Conservation (phyloP, 225 moss, liverwort and hornwort species). For the Bryum argenteum region DNA sequence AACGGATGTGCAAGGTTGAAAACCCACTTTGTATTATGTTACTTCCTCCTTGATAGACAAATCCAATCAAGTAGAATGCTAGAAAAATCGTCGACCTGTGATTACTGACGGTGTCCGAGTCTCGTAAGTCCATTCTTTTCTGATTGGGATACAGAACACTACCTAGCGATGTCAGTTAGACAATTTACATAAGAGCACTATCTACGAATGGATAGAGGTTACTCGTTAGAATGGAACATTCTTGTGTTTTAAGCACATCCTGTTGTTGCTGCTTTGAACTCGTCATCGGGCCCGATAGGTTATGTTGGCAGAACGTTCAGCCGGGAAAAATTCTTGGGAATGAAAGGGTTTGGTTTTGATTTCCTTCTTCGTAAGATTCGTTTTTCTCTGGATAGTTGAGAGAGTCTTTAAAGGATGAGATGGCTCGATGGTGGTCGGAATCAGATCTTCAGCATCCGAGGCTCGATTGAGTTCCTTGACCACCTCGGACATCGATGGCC, state of each 20-base stretch:
- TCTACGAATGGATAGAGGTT: too few species aligned
- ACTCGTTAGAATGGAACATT: background rate
- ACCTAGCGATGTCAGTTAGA: background rate
- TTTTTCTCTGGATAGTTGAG: slow-evolving; percentile 21
- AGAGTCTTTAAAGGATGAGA: slow-evolving; percentile 18
- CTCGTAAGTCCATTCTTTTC: background rate
- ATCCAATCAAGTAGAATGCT: background rate
- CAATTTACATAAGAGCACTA: background rate
- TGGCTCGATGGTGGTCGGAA: slow-evolving; percentile 28
- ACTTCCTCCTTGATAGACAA: background rate
- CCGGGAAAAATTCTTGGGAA: slow-evolving; percentile 30
- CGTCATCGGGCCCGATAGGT: slow-evolving; percentile 24
- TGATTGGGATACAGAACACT: background rate
- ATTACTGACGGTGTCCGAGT: background rate
- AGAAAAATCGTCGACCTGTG: background rate
- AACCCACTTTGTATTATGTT: too few species aligned
- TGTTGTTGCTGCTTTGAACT: slow-evolving; percentile 21
- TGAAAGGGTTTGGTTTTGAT: slow-evolving; percentile 3
- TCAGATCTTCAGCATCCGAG: slow-evolving; percentile 45
- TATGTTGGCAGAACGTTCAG: slow-evolving; percentile 34
- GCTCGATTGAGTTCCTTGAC: slow-evolving; percentile 66
- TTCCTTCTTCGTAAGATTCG: background rate
- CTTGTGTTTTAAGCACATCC: slow-evolving; percentile 5
- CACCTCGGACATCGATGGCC: slow-evolving; percentile 75
- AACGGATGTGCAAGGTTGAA: too few species aligned